Conservation (phyloP, 306 rosid genomes). For the Cicer cuneatum region DNA sequence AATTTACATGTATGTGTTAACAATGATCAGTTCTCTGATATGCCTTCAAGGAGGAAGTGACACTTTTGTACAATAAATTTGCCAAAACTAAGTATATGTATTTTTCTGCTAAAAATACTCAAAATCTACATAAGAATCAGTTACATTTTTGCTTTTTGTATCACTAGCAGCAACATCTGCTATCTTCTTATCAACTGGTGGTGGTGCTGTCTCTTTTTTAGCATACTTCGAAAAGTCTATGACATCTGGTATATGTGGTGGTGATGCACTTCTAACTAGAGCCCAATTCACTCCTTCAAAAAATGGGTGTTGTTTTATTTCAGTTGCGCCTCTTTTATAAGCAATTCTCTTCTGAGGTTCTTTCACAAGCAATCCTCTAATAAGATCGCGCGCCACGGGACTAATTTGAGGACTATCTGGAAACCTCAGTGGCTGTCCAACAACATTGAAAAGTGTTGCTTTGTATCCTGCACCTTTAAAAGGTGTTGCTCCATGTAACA, state of each 20-base stretch:
- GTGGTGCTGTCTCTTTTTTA: slow-evolving; percentile 47
- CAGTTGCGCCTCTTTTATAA: slow-evolving; percentile 85
- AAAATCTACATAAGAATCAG: slow-evolving; percentile 53
- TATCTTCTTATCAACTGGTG: slow-evolving; percentile 49
- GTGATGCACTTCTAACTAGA: slow-evolving; percentile 77
- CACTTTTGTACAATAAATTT: slow-evolving; percentile 46
- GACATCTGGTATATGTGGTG: slow-evolving; percentile 81
- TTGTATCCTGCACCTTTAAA: slow-evolving; percentile 83
- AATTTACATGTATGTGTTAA: slow-evolving; percentile 49
- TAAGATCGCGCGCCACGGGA: slow-evolving; percentile 67
- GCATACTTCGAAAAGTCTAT: slow-evolving; percentile 73
- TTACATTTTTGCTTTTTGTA: slow-evolving; percentile 5
- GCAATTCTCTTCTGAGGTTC: slow-evolving; percentile 89
- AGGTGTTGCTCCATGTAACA: slow-evolving; percentile 84
- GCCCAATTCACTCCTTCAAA: slow-evolving; percentile 97
- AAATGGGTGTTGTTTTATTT: slow-evolving; percentile 87
- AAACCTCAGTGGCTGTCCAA: slow-evolving; percentile 83
- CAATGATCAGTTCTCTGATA: slow-evolving; percentile 32
- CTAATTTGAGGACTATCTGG: slow-evolving; percentile 76
- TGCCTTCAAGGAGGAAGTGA: slow-evolving; percentile 27
- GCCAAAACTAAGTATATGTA: slow-evolving; percentile 15
- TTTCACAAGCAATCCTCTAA: slow-evolving; percentile 75
- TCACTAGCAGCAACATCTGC: slow-evolving; percentile 38
- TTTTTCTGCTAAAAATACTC: slow-evolving; percentile 59
- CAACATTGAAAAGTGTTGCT: slow-evolving; percentile 83